A percentile compares a stretch with the other conserved stretches of the same genome.
Conservation (phyloP, 768 basidiomycete genomes). For the Sarcodon aspratus region DNA sequence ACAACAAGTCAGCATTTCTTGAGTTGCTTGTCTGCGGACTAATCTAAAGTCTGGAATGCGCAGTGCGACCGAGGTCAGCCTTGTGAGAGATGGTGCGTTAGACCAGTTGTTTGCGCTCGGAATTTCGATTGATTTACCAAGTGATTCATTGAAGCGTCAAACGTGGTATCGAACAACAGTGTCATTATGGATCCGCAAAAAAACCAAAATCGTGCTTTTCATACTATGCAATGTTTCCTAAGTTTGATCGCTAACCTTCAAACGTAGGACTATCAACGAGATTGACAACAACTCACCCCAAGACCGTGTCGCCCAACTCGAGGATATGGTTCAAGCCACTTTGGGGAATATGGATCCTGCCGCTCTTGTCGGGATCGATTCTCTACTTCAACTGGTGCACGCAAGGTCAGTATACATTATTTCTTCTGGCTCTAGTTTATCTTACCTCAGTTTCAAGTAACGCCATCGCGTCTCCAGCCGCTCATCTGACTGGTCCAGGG, state of each 20-base stretch:
- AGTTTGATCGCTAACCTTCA: too few relatives aligned
- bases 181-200: conserved; percentile 9
- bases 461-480: too few relatives aligned
- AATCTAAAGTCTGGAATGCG: background rate
- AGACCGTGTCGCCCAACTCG: conserved; percentile 2
- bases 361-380: conserved; percentile 8
- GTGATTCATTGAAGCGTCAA: conserved; percentile 4
- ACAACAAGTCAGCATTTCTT: conserved; percentile 9
- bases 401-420: background rate
- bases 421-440: background rate
- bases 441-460: too few relatives aligned
- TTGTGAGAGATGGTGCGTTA: conserved; percentile 12
- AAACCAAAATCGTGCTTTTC: background rate
- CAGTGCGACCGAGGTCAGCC: conserved; percentile 15
- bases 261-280: background rate
- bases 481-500: too few relatives aligned
- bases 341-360: conserved; percentile 3
- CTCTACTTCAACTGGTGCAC: conserved; percentile 10
- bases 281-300: background rate
- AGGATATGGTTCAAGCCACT: background rate
- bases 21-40: background rate
- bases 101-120: background rate
- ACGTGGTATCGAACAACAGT: conserved; percentile 8
- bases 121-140: background rate
- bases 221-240: background rate